Percentiles rank a stretch among this genome's conserved stretches.
These are phyloP conservation scores for cucumber (Cucumis sativus) DNA, from an alignment of 306 rosid species.

Conservation along the genomic window Cucumber_9930_V3 NC_026656.2:12362001-12362500, in stretches of 20 bases:
- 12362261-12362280: constrained; percentile 35
- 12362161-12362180: constrained; percentile 1
- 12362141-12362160: neutral
- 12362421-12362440: too few species aligned
- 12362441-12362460: too few species aligned
- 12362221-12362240: constrained; percentile 67
- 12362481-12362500: too few species aligned
- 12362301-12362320: constrained; percentile 50
- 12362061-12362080: neutral
- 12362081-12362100: neutral
- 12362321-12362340: constrained; percentile 49
- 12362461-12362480: too few species aligned
- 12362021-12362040: neutral
- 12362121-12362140: neutral
- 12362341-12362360: constrained; percentile 28
- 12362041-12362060: neutral
- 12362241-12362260: constrained; percentile 83
- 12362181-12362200: constrained; percentile 63
- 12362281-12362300: constrained; percentile 49
- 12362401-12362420: neutral
- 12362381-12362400: neutral
- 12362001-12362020: neutral
- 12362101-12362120: neutral
- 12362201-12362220: constrained; percentile 32
- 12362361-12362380: neutral